Evolutionary conservation across 345 rosid genomes (phyloP).

Genomic region (Gossypium ekmanianum): DNA sequence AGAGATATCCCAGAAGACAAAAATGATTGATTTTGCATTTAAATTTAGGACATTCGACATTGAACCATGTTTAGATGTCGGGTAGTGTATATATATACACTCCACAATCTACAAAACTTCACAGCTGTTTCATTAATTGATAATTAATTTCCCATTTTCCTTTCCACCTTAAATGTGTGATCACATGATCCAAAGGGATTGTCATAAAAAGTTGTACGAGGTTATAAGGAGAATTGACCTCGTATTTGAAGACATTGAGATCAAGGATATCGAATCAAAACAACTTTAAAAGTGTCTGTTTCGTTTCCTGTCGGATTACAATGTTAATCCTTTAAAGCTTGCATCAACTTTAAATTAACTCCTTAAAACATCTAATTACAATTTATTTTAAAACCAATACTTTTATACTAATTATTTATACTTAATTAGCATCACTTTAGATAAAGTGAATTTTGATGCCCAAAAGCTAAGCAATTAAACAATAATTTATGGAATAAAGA

Average conservation of each 20-base stretch:
- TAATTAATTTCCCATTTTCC: background rate
- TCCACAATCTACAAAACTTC: background rate
- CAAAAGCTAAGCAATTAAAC: too few species aligned
- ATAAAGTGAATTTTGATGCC: too few species aligned
- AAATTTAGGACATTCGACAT: background rate
- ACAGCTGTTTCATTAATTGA: background rate
- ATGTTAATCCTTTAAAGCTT: background rate
- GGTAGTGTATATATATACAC: background rate
- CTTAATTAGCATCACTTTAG: too few species aligned
- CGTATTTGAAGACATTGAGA: background rate
- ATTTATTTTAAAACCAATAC: too few species aligned
- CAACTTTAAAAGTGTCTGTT: background rate
- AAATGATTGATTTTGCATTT: background rate
- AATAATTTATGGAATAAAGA: too few species aligned
- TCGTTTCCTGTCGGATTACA: background rate
- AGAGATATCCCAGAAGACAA: too few species aligned
- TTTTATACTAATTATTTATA: too few species aligned
- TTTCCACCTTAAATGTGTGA: background rate
- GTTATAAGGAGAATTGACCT: background rate
- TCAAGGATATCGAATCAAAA: background rate
- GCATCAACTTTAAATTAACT: background rate
- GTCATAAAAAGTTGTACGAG: background rate
- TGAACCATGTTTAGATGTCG: background rate
- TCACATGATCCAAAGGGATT: slow-evolving; percentile 2
- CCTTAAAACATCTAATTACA: too few species aligned